phyloP scores from a whole-genome alignment of 768 basidiomycete genomes.

The Phaeotremella fagi region DNA sequence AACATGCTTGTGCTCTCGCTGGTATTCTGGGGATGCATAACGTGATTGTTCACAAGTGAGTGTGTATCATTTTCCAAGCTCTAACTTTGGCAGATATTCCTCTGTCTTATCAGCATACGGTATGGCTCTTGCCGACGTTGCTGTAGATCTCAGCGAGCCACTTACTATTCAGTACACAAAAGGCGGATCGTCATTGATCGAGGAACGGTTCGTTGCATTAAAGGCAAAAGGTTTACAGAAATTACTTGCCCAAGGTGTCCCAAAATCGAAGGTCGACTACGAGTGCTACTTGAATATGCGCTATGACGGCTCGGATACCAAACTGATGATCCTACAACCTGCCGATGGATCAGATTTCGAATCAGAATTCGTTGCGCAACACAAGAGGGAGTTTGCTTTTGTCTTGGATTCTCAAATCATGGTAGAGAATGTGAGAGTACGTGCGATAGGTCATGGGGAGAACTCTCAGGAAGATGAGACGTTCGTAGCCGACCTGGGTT shows the following conservation, averaged over 20 bases:
- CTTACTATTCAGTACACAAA: background rate
- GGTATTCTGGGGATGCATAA: conserved; percentile 77
- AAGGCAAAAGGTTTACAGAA: background rate
- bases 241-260: background rate
- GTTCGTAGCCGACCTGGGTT: conserved; percentile 5
- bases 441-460: conserved; percentile 18
- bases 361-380: conserved; percentile 68
- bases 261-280: background rate
- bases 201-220: conserved; percentile 1
- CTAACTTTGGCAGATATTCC: conserved; percentile 67
- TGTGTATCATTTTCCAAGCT: background rate
- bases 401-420: conserved; percentile 77
- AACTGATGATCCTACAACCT: conserved; percentile 65
- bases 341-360: conserved; percentile 67
- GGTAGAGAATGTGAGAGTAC: conserved; percentile 52
- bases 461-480: conserved; percentile 13
- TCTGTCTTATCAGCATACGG: conserved; percentile 93
- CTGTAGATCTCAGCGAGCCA: conserved; percentile 17
- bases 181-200: background rate
- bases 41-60: conserved; percentile 54
- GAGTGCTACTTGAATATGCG: background rate
- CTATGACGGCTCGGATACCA: conserved; percentile 57
- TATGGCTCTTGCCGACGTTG: conserved; percentile 72
- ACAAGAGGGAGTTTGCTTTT: conserved; percentile 86
- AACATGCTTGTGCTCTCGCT: conserved; percentile 91